Conservation (phyloP, 768 basidiomycete species). For the Paxillus rubicundulus region DNA sequence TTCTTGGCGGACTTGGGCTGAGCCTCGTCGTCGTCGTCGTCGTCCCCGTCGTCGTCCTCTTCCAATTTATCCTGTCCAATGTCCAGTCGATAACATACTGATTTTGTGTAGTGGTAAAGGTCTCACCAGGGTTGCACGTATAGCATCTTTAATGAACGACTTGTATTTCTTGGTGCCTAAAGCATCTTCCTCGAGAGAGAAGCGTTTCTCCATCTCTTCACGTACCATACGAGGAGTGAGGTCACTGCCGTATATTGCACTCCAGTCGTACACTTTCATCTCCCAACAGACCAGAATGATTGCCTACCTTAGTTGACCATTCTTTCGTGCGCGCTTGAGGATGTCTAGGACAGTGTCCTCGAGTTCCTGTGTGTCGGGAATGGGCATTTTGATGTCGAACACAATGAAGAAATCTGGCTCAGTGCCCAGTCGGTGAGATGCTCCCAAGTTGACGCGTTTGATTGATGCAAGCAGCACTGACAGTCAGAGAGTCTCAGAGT, state of each 20-base stretch:
- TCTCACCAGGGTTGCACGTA: constrained; percentile 16
- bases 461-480: not conserved
- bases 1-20: constrained; percentile 6
- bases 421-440: not conserved
- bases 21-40: not conserved
- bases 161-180: constrained; percentile 48
- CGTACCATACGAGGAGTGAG: constrained; percentile 52
- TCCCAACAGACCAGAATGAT: not conserved
- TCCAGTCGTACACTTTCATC: not conserved
- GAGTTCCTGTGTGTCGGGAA: constrained; percentile 17
- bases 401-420: not conserved
- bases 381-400: constrained; percentile 3
- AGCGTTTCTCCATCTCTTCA: constrained; percentile 44
- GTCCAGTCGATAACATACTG: not conserved
- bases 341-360: constrained; percentile 18
- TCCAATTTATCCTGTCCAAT: constrained; percentile 8
- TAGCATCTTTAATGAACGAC: constrained; percentile 38
- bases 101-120: not conserved
- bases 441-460: not conserved
- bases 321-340: constrained; percentile 20
- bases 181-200: constrained; percentile 42
- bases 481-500: not conserved
- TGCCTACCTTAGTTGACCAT: constrained; percentile 20
- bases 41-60: not conserved
- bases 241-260: constrained; percentile 15